Evolutionary conservation across 2,329 filamentous ascomycete species (phyloP).

Genomic region (Daldinia sp.): DNA sequence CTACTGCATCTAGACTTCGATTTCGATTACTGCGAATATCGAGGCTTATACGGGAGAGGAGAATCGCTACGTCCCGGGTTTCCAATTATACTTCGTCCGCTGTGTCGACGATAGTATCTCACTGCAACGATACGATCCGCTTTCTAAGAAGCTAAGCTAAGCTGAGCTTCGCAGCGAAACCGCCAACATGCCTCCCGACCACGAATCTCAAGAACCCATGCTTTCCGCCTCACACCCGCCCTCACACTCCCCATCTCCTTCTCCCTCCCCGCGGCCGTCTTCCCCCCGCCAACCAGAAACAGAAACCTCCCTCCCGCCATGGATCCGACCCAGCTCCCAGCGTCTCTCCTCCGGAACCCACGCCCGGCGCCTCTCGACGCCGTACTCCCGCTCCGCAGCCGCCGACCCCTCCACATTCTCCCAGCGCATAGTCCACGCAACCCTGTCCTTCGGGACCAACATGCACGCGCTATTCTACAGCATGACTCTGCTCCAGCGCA

Average conservation of each 20-base stretch:
- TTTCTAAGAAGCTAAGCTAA: no score
- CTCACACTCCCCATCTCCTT: constrained; percentile 44
- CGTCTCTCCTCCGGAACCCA: constrained; percentile 33
- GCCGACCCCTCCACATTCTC: constrained; percentile 43
- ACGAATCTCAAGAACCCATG: constrained; percentile 57
- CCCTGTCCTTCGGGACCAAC: constrained; percentile 54
- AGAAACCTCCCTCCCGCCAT: constrained; percentile 57
- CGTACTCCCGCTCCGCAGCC: constrained; percentile 47
- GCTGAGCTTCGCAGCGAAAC: neutral
- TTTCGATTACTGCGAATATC: constrained; percentile 2
- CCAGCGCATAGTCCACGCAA: constrained; percentile 53
- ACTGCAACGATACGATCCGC: constrained; percentile 7
- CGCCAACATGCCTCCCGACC: constrained; percentile 58
- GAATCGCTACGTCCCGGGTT: neutral
- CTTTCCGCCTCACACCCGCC: constrained; percentile 41
- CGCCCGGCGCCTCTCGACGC: constrained; percentile 54
- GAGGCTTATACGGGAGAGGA: constrained; percentile 5
- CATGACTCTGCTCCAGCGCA: constrained; percentile 68
- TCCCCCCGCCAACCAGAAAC: constrained; percentile 46
- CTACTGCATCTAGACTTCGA: no score
- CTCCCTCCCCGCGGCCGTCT: constrained; percentile 43
- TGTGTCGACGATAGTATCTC: constrained; percentile 6
- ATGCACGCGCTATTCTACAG: constrained; percentile 60
- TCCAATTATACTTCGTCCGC: neutral
- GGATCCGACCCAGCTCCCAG: constrained; percentile 42